These are phyloP conservation scores for Hyphopichia khmerensis DNA, from an alignment of 1,139 yeast species.

Conservation along the genomic window DNA sequence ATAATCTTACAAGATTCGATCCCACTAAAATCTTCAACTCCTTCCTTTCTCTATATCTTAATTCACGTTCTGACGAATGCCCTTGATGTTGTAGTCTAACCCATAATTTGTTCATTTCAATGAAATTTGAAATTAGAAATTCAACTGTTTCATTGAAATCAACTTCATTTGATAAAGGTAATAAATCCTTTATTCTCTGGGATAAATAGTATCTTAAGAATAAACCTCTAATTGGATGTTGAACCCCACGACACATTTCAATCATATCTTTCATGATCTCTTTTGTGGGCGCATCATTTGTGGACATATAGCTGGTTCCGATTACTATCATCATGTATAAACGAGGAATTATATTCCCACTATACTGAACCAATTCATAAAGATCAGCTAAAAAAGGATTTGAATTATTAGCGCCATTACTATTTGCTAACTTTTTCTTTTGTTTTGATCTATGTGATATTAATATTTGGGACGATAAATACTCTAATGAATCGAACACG, in stretches of 20 bases:
- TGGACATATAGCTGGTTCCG: slow-evolving; percentile 83
- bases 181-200: slow-evolving; percentile 74
- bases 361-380: slow-evolving; percentile 92
- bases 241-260: slow-evolving; percentile 98
- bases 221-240: slow-evolving; percentile 88
- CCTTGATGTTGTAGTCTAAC: slow-evolving; percentile 96
- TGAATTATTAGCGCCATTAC: slow-evolving; percentile 11
- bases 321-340: slow-evolving; percentile 93
- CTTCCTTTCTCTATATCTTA: slow-evolving; percentile 75
- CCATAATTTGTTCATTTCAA: slow-evolving; percentile 98
- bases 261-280: slow-evolving; percentile 95
- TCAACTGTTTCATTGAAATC: slow-evolving; percentile 65
- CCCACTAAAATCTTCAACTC: slow-evolving; percentile 93
- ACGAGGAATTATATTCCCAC: slow-evolving; percentile 90
- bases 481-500: slow-evolving; percentile 79
- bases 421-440: slow-evolving; percentile 13
- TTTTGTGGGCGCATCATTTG: slow-evolving; percentile 74
- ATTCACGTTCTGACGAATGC: slow-evolving; percentile 76
- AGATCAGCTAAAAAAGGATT: slow-evolving; percentile 82
- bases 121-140: slow-evolving; percentile 80
- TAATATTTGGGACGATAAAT: slow-evolving; percentile 61
- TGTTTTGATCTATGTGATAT: slow-evolving; percentile 57
- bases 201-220: slow-evolving; percentile 86
- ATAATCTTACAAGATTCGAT: slow-evolving; percentile 81
- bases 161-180: slow-evolving; percentile 48